Conservation (phyloP, 2,329 filamentous ascomycete genomes). For the Zymoseptoria pseudotritici region DNA sequence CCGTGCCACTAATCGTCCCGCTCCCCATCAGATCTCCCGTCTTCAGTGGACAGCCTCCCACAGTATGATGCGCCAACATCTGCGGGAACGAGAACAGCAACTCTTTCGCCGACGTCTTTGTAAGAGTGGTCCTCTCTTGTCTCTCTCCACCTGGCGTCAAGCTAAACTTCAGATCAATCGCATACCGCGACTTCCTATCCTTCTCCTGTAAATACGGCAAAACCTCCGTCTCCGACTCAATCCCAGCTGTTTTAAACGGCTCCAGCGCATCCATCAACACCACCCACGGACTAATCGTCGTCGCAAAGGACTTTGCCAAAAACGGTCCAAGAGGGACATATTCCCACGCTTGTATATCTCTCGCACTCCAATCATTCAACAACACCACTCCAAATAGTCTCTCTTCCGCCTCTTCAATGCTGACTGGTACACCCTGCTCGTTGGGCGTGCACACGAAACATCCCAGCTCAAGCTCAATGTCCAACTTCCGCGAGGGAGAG, state of each 20-base stretch:
- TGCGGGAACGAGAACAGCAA: constrained; percentile 77
- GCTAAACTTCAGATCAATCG: constrained; percentile 63
- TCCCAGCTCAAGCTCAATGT: constrained; percentile 74
- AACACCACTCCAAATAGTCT: constrained; percentile 72
- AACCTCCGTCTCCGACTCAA: constrained; percentile 49
- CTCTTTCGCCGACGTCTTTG: constrained; percentile 55
- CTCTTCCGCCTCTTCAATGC: constrained; percentile 58
- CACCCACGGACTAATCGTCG: constrained; percentile 71
- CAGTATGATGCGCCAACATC: constrained; percentile 72
- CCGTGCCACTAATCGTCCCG: constrained; percentile 66
- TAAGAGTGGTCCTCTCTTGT: constrained; percentile 39
- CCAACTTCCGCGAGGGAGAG: constrained; percentile 57
- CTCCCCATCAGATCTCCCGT: constrained; percentile 69
- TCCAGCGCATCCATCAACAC: constrained; percentile 69
- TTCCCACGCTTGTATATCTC: constrained; percentile 79
- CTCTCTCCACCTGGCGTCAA: constrained; percentile 43
- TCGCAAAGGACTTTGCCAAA: constrained; percentile 76
- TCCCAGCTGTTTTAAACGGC: constrained; percentile 54
- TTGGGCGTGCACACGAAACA: constrained; percentile 64
- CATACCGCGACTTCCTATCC: constrained; percentile 53
- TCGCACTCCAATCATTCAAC: constrained; percentile 81
- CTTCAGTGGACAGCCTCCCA: constrained; percentile 67
- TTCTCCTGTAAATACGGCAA: constrained; percentile 60
- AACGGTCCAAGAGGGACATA: constrained; percentile 73
- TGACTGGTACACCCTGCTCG: constrained; percentile 55